Evolutionary conservation across 345 rosid genomes (phyloP), one percentile per base, ranked within the genome.

Genomic region (Pistacia integerrima): DNA sequence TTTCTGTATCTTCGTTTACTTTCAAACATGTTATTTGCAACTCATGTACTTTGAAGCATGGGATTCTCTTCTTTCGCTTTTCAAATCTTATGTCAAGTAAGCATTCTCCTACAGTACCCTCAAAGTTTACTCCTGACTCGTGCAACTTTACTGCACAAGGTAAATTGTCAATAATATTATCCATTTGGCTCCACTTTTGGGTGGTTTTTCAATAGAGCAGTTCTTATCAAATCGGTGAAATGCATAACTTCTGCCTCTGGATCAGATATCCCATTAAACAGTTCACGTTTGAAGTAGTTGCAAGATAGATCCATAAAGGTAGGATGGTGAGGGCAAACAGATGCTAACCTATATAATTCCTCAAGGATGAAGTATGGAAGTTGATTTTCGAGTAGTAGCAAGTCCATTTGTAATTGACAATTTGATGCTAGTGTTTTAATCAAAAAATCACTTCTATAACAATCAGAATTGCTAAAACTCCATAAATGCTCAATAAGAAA

Each of bases 401-500:
- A 66, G 59, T 75, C 78, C 16, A 35, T 52, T 17, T 65, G 72
- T 3, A 75, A 54, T 20, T 46, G 64, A 13, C 36, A 12, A 20
- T 56, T 66, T 25, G 66, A 20, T 64, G 64, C 38, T 10, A 71
- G 71, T 1, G 64, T 74, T 2, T 63, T 70, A 44, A 74, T 12
- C 16, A 64, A 18, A 30, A 35, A 74, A 74, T 74, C 77, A 1
- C 54, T 38, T 10, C 6, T 8, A n/a, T n/a, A n/a, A 74, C 48
- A 8, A 3, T 44, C 8, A 3, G 4, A 3, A 4, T 65, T 6
- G 4, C n/a, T 1, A 13, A 8, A 25, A 41, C 63, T 74, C 64
- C 64, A n/a, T 36, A 74, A 65, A 16, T 64, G 77, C 70, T 74
- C 77, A 2, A 64, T 28, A 7, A 74, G n/a, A n/a, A n/a, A n/a